A percentile compares a stretch with the other conserved stretches of the same genome.
These are phyloP conservation scores for Lactarius pseudohatsudake DNA, from an alignment of 768 basidiomycete species.

Conservation along the genomic window DNA sequence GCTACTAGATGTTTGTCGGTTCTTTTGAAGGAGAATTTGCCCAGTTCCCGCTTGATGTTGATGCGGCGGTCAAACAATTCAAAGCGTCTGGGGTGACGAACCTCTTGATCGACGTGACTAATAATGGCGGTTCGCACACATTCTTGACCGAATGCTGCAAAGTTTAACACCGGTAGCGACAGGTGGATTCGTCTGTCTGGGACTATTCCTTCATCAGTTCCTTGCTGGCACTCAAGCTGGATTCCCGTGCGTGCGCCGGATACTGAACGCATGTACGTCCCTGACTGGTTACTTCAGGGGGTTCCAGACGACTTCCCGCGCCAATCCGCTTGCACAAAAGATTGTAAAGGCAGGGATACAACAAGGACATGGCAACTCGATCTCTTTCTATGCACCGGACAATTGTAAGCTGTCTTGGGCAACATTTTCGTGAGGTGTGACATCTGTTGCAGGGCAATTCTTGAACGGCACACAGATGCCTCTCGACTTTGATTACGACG, in stretches of 20 bases:
- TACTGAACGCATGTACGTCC: background rate
- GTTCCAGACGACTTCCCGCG: slow-evolving; percentile 54
- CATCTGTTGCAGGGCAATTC: slow-evolving; percentile 32
- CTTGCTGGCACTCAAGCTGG: slow-evolving; percentile 53
- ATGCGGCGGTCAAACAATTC: slow-evolving; percentile 46
- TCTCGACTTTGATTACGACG: slow-evolving; percentile 34
- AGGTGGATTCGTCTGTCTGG: slow-evolving; percentile 62
- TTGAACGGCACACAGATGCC: slow-evolving; percentile 36
- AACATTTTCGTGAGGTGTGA: background rate
- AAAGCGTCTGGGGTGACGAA: slow-evolving; percentile 48
- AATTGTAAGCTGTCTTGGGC: slow-evolving; percentile 45
- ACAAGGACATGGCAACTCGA: slow-evolving; percentile 38
- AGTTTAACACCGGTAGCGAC: background rate
- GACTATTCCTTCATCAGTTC: slow-evolving; percentile 58
- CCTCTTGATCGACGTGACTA: slow-evolving; percentile 57
- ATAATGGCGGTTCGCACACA: slow-evolving; percentile 54
- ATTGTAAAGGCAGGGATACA: slow-evolving; percentile 54
- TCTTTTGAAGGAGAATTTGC: slow-evolving; percentile 53
- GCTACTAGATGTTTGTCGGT: slow-evolving; percentile 55
- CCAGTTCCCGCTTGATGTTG: slow-evolving; percentile 53
- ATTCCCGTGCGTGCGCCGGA: slow-evolving; percentile 45
- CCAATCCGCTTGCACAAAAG: slow-evolving; percentile 57
- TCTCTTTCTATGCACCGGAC: slow-evolving; percentile 48
- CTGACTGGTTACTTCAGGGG: slow-evolving; percentile 41
- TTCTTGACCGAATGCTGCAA: background rate